Conservation (phyloP, 352 stramenopile genomes). For the Pythium vanterpoolii region DNA sequence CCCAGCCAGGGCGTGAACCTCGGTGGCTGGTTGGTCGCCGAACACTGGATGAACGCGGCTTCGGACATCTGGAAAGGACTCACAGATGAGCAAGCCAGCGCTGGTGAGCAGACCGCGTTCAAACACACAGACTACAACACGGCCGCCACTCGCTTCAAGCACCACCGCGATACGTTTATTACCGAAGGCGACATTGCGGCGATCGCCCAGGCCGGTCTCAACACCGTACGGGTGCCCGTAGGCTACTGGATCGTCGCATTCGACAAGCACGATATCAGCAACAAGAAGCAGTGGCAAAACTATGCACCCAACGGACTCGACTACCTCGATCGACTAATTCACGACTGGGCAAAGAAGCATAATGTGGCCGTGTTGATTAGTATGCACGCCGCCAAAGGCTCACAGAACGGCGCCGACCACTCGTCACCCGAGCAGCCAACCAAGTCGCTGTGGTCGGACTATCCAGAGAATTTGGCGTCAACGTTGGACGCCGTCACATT, state of each 20-base stretch:
- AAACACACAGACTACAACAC: conserved; percentile 32
- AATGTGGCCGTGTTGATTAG: conserved; percentile 51
- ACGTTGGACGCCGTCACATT: conserved; percentile 45
- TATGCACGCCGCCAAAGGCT: conserved; percentile 66
- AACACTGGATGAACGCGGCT: conserved; percentile 73
- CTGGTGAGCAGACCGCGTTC: conserved; percentile 69
- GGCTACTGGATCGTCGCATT: conserved; percentile 81
- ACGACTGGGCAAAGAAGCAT: conserved; percentile 36
- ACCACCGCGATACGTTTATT: conserved; percentile 64
- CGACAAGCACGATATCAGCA: conserved; percentile 48
- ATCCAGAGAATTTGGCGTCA: conserved; percentile 54
- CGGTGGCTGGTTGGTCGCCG: conserved; percentile 70
- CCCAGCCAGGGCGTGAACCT: conserved; percentile 68
- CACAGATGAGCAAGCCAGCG: conserved; percentile 27
- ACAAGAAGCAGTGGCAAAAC: conserved; percentile 38
- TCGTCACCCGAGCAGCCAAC: conserved; percentile 47
- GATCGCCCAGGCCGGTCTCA: conserved; percentile 62
- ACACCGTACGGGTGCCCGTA: conserved; percentile 77
- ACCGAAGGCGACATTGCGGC: conserved; percentile 59
- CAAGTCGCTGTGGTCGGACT: conserved; percentile 44
- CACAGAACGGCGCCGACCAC: conserved; percentile 73
- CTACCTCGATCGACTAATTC: conserved; percentile 44
- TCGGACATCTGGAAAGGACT: conserved; percentile 60
- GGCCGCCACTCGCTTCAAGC: conserved; percentile 41
- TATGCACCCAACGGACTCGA: conserved; percentile 43